Base-by-base conservation (phyloP, 208 protist species). In the Leishmania martiniquensis region DNA sequence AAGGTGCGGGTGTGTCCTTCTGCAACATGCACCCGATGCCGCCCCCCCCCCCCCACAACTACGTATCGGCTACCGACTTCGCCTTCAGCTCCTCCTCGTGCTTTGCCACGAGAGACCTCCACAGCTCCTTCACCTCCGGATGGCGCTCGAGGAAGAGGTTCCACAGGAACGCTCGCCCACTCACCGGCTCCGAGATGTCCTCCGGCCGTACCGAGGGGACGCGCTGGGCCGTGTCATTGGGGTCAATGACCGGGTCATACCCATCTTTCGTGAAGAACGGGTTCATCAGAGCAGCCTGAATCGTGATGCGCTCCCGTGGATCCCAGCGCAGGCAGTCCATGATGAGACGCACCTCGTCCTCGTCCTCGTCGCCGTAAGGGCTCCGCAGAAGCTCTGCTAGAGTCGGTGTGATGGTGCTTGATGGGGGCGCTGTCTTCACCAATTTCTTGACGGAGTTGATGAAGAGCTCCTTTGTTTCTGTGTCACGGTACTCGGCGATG, bases 181-280 rank as follows among this genome's bases (percentile, higher is more conserved):
- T 89, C 37, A 87, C 85, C n/a, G 78, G 87, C 45, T 94, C 88
- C 0, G 80, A 77, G 47, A 95, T 88, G 44, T 93, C 85, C 60
- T 86, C 82, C 17, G 78, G 79, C 34, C 89, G 85, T 72, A 95
- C 91, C n/a, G 91, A 87, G 5, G 75, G 73, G 62, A 93, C 88
- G 29, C 75, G 76, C 66, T 82, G 83, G 25, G 83, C 87, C 45
- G 85, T 94, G 55, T 94, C 83, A 25, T 89, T 79, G 0, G 84
- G 84, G 67, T 95, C 89, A 55, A 96, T 93, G 51, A 82, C 82
- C 12, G 91, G 87, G 15, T 89, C 83, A 75, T 95, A 97, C 42
- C 86, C 85, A 62, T 93, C 88, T 37, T 91, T 87, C 25, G 72
- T 77, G 77, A 98, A 98, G 78, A 87, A 98, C 2, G 87, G 86